Base-by-base conservation (phyloP, 2,329 filamentous ascomycete species). In the Ophiostoma ips region DNA sequence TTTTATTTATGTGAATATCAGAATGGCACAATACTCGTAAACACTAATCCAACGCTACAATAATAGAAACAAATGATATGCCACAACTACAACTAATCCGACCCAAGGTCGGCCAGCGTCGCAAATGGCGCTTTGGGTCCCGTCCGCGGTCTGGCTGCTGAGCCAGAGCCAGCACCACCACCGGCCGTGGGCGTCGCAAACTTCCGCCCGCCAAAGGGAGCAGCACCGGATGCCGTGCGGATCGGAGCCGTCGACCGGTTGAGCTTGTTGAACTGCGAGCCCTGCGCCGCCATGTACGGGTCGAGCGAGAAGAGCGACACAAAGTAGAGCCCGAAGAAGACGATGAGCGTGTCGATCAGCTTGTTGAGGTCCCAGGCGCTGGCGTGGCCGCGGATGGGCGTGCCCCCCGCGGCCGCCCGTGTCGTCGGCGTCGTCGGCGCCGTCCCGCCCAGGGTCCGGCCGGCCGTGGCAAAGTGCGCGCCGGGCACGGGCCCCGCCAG, bases 301-400 rank as follows among this genome's bases (percentile, higher is more conserved):
- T 83, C 79, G 50, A 82, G 70, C 71, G 40, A 21, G 24, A 83
- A 71, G n/a, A 83, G 63, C 4, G 76, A 79, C 8, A 70, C 68
- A 40, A 83, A 62, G 59, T 83, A 83, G 4, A 83, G 63, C 13
- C 77, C 79, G 43, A 81, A 66, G 53, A 82, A 77, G 6, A 67
- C 64, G 43, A 79, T 58, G 8, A 81, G 56, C 0, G 67, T 60
- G 57, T 74, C 71, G 46, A 79, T 50, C 19, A 79, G 56, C 48
- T 62, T 61, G 52, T 69, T 68, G 9, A 73, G 55, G 50, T 70
- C 58, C 56, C 58, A 61, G 33, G 52, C 54, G 21, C 52, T 28
- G 46, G 60, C 55, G 24, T 59, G 59, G 19, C 54, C 48, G 21
- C 34, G 41, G 13, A 55, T 46, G 18, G 55, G 49, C 6, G 24